Evolutionary conservation across 2,329 filamentous ascomycete genomes (phyloP).

Genomic region (Neofusicoccum sp.): DNA sequence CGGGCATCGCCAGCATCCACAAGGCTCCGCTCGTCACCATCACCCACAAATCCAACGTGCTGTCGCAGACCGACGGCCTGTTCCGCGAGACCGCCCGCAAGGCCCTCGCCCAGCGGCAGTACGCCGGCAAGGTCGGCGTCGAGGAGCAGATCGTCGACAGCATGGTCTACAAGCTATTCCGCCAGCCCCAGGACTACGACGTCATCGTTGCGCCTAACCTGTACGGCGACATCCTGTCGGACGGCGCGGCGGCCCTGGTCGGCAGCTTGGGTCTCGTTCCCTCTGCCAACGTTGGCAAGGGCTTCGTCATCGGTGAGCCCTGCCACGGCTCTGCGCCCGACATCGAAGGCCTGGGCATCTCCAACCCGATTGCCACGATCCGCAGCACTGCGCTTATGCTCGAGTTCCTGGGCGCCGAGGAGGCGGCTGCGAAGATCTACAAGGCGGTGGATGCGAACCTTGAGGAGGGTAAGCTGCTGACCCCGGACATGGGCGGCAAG

Average conservation of each 20-base stretch:
- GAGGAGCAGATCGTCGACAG: constrained; percentile 99
- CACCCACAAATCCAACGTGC: constrained; percentile 97
- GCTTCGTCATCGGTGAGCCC: constrained; percentile 94
- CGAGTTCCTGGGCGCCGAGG: constrained; percentile 86
- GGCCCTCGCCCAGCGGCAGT: constrained; percentile 66
- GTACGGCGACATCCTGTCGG: constrained; percentile 94
- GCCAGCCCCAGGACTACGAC: constrained; percentile 91
- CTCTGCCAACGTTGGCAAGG: constrained; percentile 89
- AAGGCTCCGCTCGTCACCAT: constrained; percentile 78
- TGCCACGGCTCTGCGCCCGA: constrained; percentile 96
- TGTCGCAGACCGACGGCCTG: constrained; percentile 92
- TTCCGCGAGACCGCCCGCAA: constrained; percentile 79
- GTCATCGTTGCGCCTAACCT: constrained; percentile 97
- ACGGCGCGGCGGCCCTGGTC: constrained; percentile 90
- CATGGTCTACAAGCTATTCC: constrained; percentile 99
- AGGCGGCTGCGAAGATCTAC: constrained; percentile 86
- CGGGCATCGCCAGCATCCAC: constrained; percentile 60
- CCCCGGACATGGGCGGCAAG: constrained; percentile 84
- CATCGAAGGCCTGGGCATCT: constrained; percentile 87
- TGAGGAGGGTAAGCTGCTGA: constrained; percentile 76
- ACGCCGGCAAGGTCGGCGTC: constrained; percentile 60
- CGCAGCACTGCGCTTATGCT: constrained; percentile 91
- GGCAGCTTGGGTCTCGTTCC: constrained; percentile 90
- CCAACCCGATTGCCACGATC: constrained; percentile 94
- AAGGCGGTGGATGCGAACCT: constrained; percentile 87